These are phyloP conservation scores for Calonectria montana DNA, from an alignment of 2,329 filamentous ascomycete species.

Conservation along the genomic window DNA sequence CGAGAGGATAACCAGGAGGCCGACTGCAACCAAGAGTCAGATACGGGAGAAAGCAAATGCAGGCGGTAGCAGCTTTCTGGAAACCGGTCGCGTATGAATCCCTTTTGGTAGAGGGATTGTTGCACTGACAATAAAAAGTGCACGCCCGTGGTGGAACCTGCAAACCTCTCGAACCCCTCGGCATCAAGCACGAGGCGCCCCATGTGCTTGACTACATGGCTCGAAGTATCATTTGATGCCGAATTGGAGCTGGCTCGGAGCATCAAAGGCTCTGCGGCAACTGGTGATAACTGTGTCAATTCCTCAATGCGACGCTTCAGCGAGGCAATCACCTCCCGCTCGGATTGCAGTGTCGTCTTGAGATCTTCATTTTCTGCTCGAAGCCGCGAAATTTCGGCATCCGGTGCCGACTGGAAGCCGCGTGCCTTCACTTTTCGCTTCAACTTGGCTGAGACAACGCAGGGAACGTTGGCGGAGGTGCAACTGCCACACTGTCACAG, in stretches of 20 bases:
- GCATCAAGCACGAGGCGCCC: background rate
- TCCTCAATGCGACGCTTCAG: background rate
- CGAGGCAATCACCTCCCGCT: background rate
- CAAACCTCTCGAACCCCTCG: background rate
- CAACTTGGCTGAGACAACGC: background rate
- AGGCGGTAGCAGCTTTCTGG: background rate
- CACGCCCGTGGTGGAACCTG: background rate
- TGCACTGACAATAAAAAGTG: background rate
- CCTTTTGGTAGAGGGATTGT: background rate
- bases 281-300: background rate
- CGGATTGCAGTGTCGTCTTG: background rate
- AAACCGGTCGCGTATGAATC: background rate
- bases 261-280: background rate
- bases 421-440: background rate
- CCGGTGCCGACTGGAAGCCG: background rate
- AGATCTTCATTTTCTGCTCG: background rate
- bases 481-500: background rate
- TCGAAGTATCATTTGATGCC: background rate
- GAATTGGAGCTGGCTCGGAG: background rate
- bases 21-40: background rate
- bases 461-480: background rate
- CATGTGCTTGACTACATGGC: constrained; percentile 1
- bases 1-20: background rate
- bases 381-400: background rate
- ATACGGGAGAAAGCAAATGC: background rate